Base-by-base conservation (phyloP, 202 grass and related monocot species). In the Elaeis oleifera region DNA sequence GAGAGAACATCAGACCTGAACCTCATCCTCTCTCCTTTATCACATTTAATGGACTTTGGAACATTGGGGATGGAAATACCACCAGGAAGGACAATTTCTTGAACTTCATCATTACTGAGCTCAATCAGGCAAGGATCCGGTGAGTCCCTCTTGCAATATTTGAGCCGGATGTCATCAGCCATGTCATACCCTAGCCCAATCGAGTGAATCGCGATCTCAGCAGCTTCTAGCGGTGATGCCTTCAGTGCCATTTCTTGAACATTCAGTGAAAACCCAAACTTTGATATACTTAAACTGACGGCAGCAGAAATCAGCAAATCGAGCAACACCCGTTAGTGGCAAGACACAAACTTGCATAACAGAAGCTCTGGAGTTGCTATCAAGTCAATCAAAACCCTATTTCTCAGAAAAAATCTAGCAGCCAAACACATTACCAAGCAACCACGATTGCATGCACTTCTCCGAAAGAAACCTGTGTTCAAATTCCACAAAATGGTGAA, bases 1-100 rank as follows among this genome's bases (percentile, higher is more conserved):
- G 92, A 85, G 2, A 97, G 76, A 32, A 97, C 92, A 69, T 97
- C 88, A 0, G 92, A 91, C 3, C 85, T 81, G 76, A 91, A 97
- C 29, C 84, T 76, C 54, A 78, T 86, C 5, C 88, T 73, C 22
- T 97, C 92, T 22, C 92, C 92, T 60, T 97, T 97, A 61, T 97
- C 92, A 32, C 88, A 97, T 71, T 91, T 89, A 23, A 97, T 89
- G 0, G 73, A 90, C 52, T 64, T 89, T 0, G 92, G 63, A 58
- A 86, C 84, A 5, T 72, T 48, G 18, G 77, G 3, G 23, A 97
- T 80, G 3, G 63, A 70, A 1, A 89, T 25, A 23, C 69, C 85
- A 24, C 88, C 88, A 1, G 88, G 92, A 18, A 97, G 79, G 63
- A 86, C 58, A 31, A 92, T 86, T 5, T 92, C 82, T 23, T 92